phyloP scores from a whole-genome alignment of 202 grass and related monocot genomes.

The Zoysia matrella region DNA sequence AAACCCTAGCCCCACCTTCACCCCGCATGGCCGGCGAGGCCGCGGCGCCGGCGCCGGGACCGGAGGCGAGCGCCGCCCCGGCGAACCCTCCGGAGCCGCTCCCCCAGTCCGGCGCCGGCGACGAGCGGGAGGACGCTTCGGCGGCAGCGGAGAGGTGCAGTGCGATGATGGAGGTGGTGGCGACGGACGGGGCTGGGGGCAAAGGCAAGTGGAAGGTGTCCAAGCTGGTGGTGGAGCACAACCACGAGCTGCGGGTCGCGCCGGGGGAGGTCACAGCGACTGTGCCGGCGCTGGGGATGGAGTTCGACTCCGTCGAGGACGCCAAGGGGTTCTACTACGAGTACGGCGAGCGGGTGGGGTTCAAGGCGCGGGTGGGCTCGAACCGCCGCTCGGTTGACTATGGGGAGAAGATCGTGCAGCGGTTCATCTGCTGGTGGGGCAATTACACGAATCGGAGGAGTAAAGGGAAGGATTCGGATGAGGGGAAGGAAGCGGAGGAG shows the following conservation, averaged over 20 bases:
- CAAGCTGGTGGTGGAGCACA: conserved; percentile 76
- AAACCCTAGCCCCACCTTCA: conserved; percentile 9
- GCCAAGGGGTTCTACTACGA: conserved; percentile 78
- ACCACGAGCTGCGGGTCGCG: conserved; percentile 55
- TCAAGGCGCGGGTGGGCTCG: conserved; percentile 68
- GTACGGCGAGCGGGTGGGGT: conserved; percentile 62
- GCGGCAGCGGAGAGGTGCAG: conserved; percentile 53
- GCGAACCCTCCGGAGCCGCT: conserved; percentile 37
- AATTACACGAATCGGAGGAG: conserved; percentile 29
- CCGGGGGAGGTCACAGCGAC: neutral
- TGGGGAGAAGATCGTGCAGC: conserved; percentile 76
- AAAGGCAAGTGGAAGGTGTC: conserved; percentile 75
- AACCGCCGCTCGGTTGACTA: conserved; percentile 58
- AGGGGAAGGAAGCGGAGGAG: conserved; percentile 38
- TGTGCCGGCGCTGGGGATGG: conserved; percentile 64
- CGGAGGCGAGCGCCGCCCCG: conserved; percentile 33
- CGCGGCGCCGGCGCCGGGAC: neutral
- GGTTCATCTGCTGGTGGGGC: conserved; percentile 76
- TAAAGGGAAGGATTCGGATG: conserved; percentile 38
- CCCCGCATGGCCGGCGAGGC: conserved; percentile 37
- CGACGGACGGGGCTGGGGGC: conserved; percentile 55
- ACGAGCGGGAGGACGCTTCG: conserved; percentile 17
- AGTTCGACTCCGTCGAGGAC: conserved; percentile 73
- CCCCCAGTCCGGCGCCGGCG: conserved; percentile 6
- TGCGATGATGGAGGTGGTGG: conserved; percentile 93